Conservation (phyloP, 1,139 yeast genomes). For the Suhomyces panamericanus region DNA sequence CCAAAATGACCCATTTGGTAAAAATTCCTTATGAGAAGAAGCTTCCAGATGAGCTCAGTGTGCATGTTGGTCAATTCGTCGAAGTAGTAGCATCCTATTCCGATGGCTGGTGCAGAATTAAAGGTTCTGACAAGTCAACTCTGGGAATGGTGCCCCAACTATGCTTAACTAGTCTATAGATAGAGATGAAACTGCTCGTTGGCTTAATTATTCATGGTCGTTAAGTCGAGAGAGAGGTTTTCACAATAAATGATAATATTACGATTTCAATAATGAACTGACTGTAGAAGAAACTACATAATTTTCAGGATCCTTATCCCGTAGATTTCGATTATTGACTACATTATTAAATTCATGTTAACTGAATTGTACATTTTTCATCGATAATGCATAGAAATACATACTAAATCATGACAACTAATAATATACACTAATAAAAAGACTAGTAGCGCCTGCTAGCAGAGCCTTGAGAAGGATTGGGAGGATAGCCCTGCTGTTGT, state of each 20-base stretch:
- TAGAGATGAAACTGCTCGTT: neutral
- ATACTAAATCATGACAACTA: neutral
- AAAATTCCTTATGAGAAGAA: conserved; percentile 28
- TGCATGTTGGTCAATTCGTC: conserved; percentile 35
- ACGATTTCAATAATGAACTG: no score
- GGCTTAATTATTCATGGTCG: no score
- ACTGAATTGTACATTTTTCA: conserved; percentile 4
- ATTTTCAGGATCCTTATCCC: no score
- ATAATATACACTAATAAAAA: neutral
- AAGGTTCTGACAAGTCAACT: neutral
- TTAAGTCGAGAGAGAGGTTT: no score
- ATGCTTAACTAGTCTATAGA: conserved; percentile 22
- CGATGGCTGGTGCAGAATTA: conserved; percentile 45
- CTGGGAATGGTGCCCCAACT: conserved; percentile 36
- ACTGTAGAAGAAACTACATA: no score
- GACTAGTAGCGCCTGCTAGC: conserved; percentile 13
- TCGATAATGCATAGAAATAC: conserved; percentile 10
- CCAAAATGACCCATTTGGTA: neutral
- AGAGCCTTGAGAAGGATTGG: conserved; percentile 13
- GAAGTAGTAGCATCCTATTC: conserved; percentile 27
- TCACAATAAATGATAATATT: no score
- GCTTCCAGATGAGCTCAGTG: conserved; percentile 37
- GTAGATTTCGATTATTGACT: no score
- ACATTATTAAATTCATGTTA: no score
- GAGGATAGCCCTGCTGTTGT: conserved; percentile 4